phyloP scores from a whole-genome alignment of 805 yeast genomes.

The Zygoascus tannicola region DNA sequence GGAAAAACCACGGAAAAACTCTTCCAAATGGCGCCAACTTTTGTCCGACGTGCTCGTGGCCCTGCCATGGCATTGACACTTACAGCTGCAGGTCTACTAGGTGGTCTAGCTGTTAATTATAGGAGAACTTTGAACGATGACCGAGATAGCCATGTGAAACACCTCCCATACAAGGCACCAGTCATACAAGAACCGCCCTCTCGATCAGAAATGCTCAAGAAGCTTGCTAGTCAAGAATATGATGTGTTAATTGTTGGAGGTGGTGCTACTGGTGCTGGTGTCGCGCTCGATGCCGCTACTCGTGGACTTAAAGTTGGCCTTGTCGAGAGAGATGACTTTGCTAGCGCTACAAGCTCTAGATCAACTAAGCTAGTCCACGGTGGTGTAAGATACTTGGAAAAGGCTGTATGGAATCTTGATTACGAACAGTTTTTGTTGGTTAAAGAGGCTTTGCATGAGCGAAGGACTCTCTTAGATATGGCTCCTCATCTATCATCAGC shows the following conservation, averaged over 20 bases:
- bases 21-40: not conserved
- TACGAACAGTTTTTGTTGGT: constrained; percentile 84
- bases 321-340: constrained; percentile 82
- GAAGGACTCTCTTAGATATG: constrained; percentile 75
- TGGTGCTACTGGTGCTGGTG: constrained; percentile 93
- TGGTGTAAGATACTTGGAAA: constrained; percentile 90
- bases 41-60: not conserved
- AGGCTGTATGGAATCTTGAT: constrained; percentile 86
- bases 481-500: constrained; percentile 87
- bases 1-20: too few species aligned
- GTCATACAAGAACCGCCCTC: constrained; percentile 20
- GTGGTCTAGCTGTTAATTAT: not conserved
- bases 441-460: constrained; percentile 79
- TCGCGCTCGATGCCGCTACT: constrained; percentile 83
- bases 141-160: not conserved
- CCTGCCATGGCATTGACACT: not conserved
- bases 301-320: constrained; percentile 85
- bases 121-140: not conserved
- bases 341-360: constrained; percentile 86
- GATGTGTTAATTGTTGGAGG: constrained; percentile 91
- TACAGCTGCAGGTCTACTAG: not conserved
- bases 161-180: constrained; percentile 8
- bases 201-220: constrained; percentile 21
- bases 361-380: constrained; percentile 97
- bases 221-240: constrained; percentile 39